Evolutionary conservation across 768 basidiomycete species (phyloP).

Genomic region (Xerocomus potaroensis): DNA sequence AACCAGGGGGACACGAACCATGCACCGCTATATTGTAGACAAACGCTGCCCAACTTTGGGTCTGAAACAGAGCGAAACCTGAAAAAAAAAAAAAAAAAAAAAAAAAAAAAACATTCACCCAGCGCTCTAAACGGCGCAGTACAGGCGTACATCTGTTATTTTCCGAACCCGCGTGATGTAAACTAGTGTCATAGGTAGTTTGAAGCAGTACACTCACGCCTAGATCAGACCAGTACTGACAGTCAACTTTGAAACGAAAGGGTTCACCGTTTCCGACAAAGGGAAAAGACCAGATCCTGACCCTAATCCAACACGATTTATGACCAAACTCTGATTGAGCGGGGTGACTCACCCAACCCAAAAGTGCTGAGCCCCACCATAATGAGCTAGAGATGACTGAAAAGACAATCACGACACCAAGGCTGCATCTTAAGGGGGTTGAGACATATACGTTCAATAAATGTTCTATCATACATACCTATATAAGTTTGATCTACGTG

Average conservation of each 20-base stretch:
- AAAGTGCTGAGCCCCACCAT: neutral
- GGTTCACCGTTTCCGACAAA: slow-evolving; percentile 1
- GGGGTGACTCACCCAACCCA: slow-evolving; percentile 2
- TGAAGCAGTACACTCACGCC: neutral
- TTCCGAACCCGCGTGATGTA: too few relatives aligned
- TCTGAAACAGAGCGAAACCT: too few relatives aligned
- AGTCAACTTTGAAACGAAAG: neutral
- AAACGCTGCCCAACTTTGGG: too few relatives aligned
- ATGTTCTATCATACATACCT: slow-evolving; percentile 7
- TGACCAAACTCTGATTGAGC: neutral
- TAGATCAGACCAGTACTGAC: too few relatives aligned
- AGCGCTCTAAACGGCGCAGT: too few relatives aligned
- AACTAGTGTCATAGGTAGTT: slow-evolving; percentile 8
- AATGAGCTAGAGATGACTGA: neutral
- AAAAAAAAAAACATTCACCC: too few relatives aligned
- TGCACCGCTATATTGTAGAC: too few relatives aligned
- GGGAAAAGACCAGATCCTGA: neutral
- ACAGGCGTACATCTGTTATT: too few relatives aligned
- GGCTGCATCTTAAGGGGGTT: slow-evolving; percentile 1
- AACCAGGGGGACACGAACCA: too few relatives aligned
- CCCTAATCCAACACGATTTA: neutral
- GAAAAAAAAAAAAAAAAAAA: too few relatives aligned
- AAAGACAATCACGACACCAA: neutral
- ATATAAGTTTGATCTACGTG: slow-evolving; percentile 7
- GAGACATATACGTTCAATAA: neutral